Evolutionary conservation across 768 basidiomycete species (phyloP).

Genomic region (Trametes villosa): DNA sequence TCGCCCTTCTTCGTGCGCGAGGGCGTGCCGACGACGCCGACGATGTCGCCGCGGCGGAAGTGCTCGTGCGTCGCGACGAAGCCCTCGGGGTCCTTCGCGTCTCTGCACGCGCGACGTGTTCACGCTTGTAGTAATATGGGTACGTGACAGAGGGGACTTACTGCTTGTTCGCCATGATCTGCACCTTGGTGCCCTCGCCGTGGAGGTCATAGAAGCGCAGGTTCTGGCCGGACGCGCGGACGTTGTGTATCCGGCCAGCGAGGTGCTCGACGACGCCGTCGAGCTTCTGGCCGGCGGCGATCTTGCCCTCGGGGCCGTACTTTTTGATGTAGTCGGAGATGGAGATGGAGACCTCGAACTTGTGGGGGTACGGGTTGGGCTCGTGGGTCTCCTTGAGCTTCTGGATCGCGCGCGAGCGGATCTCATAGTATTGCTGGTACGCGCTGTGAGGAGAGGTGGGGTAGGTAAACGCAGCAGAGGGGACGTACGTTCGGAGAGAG

Average conservation of each 20-base stretch:
- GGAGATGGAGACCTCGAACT: conserved; percentile 88
- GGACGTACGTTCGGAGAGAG: conserved; percentile 86
- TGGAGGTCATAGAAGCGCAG: conserved; percentile 94
- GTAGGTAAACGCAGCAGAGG: neutral
- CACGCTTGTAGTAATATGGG: neutral
- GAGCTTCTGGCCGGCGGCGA: conserved; percentile 68
- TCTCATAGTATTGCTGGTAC: conserved; percentile 92
- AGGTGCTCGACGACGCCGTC: conserved; percentile 62
- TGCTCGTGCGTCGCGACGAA: conserved; percentile 79
- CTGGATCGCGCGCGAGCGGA: conserved; percentile 87
- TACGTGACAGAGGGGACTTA: conserved; percentile 40
- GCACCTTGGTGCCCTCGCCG: conserved; percentile 90
- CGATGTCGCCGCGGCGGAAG: conserved; percentile 95
- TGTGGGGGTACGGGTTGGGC: conserved; percentile 98
- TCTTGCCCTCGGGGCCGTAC: conserved; percentile 75
- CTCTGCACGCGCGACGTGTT: conserved; percentile 43
- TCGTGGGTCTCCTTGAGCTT: conserved; percentile 81
- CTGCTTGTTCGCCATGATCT: conserved; percentile 92
- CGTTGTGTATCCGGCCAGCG: conserved; percentile 92
- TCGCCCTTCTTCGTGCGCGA: conserved; percentile 96
- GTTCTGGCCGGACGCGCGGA: conserved; percentile 81
- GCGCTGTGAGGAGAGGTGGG: neutral
- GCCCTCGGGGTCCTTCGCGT: conserved; percentile 60
- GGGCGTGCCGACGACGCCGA: conserved; percentile 89
- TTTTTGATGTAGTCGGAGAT: conserved; percentile 72